These are phyloP conservation scores for Strobilomyces dryophilus DNA, from an alignment of 768 basidiomycete species.

Conservation along the genomic window DNA sequence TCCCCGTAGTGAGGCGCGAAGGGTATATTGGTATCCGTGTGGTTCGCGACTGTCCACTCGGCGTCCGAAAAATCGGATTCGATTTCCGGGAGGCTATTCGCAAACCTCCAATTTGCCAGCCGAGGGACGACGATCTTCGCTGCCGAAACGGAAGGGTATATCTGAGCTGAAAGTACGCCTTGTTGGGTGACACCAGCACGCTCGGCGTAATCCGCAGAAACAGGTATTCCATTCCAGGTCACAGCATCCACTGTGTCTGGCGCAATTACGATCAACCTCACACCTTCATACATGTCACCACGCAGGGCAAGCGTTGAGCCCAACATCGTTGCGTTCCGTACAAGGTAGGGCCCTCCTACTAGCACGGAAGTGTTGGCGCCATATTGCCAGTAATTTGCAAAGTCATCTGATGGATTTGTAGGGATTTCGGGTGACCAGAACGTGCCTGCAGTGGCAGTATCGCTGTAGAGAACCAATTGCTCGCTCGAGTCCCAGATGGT, in stretches of 20 bases:
- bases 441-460: constrained; percentile 59
- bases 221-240: constrained; percentile 66
- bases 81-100: constrained; percentile 73
- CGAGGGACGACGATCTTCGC: constrained; percentile 40
- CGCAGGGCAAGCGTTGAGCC: constrained; percentile 50
- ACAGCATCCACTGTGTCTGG: constrained; percentile 49
- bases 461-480: constrained; percentile 66
- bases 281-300: constrained; percentile 65
- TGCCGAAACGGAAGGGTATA: constrained; percentile 33
- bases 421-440: constrained; percentile 76
- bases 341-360: constrained; percentile 61
- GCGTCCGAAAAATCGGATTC: constrained; percentile 53
- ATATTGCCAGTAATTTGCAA: constrained; percentile 65
- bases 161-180: constrained; percentile 48
- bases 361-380: constrained; percentile 70
- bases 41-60: constrained; percentile 62
- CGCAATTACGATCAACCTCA: constrained; percentile 59
- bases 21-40: constrained; percentile 71
- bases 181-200: constrained; percentile 24
- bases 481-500: constrained; percentile 63
- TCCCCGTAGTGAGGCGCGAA: constrained; percentile 68
- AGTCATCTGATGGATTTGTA: constrained; percentile 33
- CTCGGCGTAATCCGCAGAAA: constrained; percentile 36
- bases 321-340: constrained; percentile 49
- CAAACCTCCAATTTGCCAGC: constrained; percentile 68